Evolutionary conservation across 352 stramenopile species (phyloP).

Genomic region (Pythium aphanidermatum): DNA sequence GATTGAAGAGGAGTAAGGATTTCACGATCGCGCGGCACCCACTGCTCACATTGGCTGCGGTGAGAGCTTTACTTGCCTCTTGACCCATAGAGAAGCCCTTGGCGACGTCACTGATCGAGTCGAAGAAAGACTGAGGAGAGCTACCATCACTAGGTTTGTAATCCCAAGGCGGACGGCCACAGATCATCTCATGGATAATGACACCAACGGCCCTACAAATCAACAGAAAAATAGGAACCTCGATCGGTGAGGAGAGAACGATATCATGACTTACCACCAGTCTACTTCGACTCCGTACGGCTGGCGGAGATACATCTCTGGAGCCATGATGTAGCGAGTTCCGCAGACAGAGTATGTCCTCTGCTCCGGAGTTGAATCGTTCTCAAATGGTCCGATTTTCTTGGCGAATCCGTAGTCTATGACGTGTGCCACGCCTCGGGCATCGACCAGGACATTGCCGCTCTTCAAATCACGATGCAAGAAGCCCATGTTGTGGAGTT

Average conservation of each 20-base stretch:
- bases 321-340: conserved; percentile 73
- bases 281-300: conserved; percentile 35
- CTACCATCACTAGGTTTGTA: conserved; percentile 45
- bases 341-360: conserved; percentile 46
- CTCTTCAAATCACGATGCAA: conserved; percentile 82
- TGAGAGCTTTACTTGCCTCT: not conserved
- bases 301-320: conserved; percentile 48
- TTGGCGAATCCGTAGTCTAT: conserved; percentile 78
- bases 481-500: conserved; percentile 43
- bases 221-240: not conserved
- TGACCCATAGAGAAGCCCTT: conserved; percentile 3
- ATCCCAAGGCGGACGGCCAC: conserved; percentile 54
- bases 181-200: conserved; percentile 70
- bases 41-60: not conserved
- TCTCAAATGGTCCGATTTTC: conserved; percentile 31
- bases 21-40: conserved; percentile 7
- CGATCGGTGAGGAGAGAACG: too few relatives aligned
- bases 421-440: conserved; percentile 35
- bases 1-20: conserved; percentile 20
- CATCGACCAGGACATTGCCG: conserved; percentile 58
- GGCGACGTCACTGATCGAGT: conserved; percentile 6
- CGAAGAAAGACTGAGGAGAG: conserved; percentile 8
- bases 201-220: conserved; percentile 54
- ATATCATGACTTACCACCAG: conserved; percentile 74
- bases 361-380: conserved; percentile 1